Base-by-base conservation (phyloP, 1,139 yeast species). In the Maudiozyma humilis region DNA sequence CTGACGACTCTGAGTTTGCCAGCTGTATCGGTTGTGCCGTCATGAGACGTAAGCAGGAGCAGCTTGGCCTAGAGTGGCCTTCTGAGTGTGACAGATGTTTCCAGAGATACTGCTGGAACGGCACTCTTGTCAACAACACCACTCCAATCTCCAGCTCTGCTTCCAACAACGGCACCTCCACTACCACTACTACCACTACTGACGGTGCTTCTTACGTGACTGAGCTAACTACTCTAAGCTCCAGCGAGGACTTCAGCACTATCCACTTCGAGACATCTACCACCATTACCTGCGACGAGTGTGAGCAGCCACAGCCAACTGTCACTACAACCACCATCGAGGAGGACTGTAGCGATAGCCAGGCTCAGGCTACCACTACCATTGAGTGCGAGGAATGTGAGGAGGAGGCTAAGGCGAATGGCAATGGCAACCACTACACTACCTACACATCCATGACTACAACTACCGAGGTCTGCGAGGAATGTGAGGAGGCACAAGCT, bases 21-120 rank as follows among this genome's bases (percentile, higher is more conserved):
- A 74, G 83, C 7, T 88, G 96, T 70, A 76, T 87, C 42, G 86
- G 88, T 1, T 88, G 96, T 70, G 96, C 96, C 8, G 77, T 88
- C 44, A 71, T 88, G 47, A 82, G 87, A 64, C 78, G 96, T 62
- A 78, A 82, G 44, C 82, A 82, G 59, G 94, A 87, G 67, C 75
- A 94, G 57, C 66, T 72, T 41, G 81, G 82, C 31, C 63, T 72
- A 27, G 69, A 73, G 16, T 81, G 79, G 50, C 73, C 88, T 5
- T 79, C 74, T 1, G 88, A 82, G 60, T 89, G 96, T 71, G 65
- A 74, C 49, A 49, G 67, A 44, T 88, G 97, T 65, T 83, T 87
- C 61, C 62, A 69, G 33, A 70, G 70, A 35, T 87, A 87, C 66
- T 88, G 96, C 64, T 88, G 95, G 95, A 77, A 82, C 57, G 93